phyloP scores from a whole-genome alignment of 1,284 basidiomycete genomes.

The Xerocomus nothofagi region DNA sequence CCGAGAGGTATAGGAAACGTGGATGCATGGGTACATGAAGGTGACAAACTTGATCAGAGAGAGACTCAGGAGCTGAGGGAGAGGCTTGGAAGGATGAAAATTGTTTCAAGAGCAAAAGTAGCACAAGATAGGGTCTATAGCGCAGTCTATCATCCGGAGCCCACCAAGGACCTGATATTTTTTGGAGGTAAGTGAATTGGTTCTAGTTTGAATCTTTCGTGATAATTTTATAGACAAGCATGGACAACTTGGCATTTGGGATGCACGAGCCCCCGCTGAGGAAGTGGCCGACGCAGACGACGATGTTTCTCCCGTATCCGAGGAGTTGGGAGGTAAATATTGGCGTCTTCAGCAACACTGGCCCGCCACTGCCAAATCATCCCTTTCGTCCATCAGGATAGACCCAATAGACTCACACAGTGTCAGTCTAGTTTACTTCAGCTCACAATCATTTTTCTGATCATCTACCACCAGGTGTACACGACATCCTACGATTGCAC shows the following conservation, averaged over 20 bases:
- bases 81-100: constrained; percentile 53
- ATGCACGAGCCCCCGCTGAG: constrained; percentile 65
- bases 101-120: constrained; percentile 75
- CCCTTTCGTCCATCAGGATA: constrained; percentile 72
- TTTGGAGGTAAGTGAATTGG: constrained; percentile 59
- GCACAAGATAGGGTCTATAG: constrained; percentile 72
- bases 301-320: constrained; percentile 41
- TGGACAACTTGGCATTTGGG: constrained; percentile 79
- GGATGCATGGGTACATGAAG: constrained; percentile 52
- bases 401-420: constrained; percentile 71
- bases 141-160: constrained; percentile 75
- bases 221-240: constrained; percentile 59
- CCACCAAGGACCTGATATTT: constrained; percentile 76
- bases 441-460: not conserved
- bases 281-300: constrained; percentile 65
- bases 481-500: constrained; percentile 80
- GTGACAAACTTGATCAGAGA: constrained; percentile 42
- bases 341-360: constrained; percentile 81
- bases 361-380: constrained; percentile 76
- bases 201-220: constrained; percentile 1
- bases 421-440: constrained; percentile 39
- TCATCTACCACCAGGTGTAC: constrained; percentile 50
- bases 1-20: constrained; percentile 44
- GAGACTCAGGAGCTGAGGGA: constrained; percentile 54
- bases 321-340: constrained; percentile 64